Evolutionary conservation across 2,329 filamentous ascomycete species (phyloP), one percentile per base, ranked within the genome.

Genomic region (Diplocarpon rosae): DNA sequence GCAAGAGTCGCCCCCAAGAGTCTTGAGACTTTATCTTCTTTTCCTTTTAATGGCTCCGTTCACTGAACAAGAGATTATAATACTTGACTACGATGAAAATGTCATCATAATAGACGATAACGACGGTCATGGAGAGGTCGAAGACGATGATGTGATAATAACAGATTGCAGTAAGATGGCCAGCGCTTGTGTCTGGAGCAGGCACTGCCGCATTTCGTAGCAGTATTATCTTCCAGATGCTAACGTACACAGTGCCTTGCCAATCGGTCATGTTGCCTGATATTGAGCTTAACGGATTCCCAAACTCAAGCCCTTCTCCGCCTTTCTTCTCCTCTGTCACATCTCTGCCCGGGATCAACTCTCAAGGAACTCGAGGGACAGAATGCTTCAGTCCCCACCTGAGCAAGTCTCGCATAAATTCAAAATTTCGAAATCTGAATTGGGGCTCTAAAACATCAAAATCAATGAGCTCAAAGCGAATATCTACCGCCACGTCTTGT

Each of bases 11-110:
- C 20, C 7, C 20, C 7, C 20, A 24, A 24, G 20, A 24, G 20
- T 24, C 20, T 7, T 24, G 20, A 24, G 20, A 24, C 7, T 24
- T 4, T 3, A 24, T 4, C 3, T 24, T 3, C 7, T 7, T 24
- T 5, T 28, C 7, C 9, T 27, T 13, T 8, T 12, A 17, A 50
- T 47, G 45, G 13, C 20, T 20, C 17, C 34, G n/a, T 28, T 35
- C 13, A 14, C 11, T 1, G 6, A n/a, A 4, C 31, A 37, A 41
- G 38, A 30, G 12, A 17, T 45, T 12, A 13, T 47, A 13, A 32
- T 45, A 13, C 36, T 47, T 35, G 33, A 35, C n/a, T 39, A 50
- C 24, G 39, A 50, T 20, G 35, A 50, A 10, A 29, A 42, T 17
- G 8, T 36, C 24, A 32, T 42, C 6, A 37, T 37, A 13, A 44